Conservation (phyloP, 495 filamentous ascomycete genomes). For the Xylaria curta region DNA sequence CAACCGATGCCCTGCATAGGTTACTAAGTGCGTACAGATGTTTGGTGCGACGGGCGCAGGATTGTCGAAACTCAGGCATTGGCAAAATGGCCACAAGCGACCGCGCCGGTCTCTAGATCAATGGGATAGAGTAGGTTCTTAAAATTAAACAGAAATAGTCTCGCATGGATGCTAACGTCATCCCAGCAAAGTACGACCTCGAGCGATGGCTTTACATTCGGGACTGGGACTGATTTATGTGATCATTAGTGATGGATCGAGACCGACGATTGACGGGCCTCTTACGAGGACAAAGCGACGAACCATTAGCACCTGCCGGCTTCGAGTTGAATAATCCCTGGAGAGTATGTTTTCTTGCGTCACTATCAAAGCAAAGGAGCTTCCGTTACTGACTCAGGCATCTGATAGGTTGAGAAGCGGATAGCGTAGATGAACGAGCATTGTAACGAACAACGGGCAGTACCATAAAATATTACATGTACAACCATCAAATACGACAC, state of each 20-base stretch:
- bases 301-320: conserved; percentile 75
- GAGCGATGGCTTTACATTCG: neutral
- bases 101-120: conserved; percentile 81
- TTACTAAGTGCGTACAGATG: conserved; percentile 66
- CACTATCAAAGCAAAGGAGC: neutral
- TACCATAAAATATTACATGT: conserved; percentile 24
- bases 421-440: conserved; percentile 44
- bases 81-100: conserved; percentile 88
- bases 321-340: conserved; percentile 97
- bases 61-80: conserved; percentile 72
- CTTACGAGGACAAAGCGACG: conserved; percentile 84
- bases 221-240: conserved; percentile 42
- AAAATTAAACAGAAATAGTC: conserved; percentile 15
- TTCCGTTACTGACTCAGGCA: conserved; percentile 10
- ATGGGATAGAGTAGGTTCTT: conserved; percentile 85
- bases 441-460: neutral
- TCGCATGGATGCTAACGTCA: conserved; percentile 40
- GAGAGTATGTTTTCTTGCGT: conserved; percentile 58
- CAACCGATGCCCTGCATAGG: conserved; percentile 12
- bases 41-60: conserved; percentile 83
- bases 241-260: conserved; percentile 87
- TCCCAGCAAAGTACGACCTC: conserved; percentile 73
- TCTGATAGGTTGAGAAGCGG: conserved; percentile 57
- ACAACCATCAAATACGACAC: conserved; percentile 34
- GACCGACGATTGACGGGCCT: conserved; percentile 88